Base-by-base conservation (phyloP, 1,284 basidiomycete genomes). In the Papiliotrema fonsecae region DNA sequence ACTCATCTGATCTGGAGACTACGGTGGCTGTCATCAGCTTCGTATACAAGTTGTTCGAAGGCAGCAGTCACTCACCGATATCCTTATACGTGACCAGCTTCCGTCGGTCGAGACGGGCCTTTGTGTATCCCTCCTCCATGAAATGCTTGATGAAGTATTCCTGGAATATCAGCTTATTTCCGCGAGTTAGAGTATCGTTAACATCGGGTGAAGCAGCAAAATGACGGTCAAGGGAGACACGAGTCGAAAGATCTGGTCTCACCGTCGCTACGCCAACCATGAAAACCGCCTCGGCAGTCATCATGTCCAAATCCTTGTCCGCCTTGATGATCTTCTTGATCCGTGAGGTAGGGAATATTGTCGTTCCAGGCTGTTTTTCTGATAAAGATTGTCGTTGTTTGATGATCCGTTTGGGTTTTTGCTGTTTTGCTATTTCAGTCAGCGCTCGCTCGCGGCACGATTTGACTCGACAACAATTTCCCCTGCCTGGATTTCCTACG, bases 311-410 rank as follows among this genome's bases (percentile, higher is more conserved):
- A 19, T 77, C 76, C 52, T 72, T 71, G 58, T 77, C 76, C 9
- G 74, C 72, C 52, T 75, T 76, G 56, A 76, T 64, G 52, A 77
- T 75, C 54, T 63, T 61, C 56, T 75, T 72, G 11, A 77, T 62
- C 27, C 74, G 61, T n/a, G 67, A 58, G 6, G 70, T 60, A 6
- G 75, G 75, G 45, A 76, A 68, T 5, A 69, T 56, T 3, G 73
- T 72, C 27, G 68, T 73, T 24, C 74, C 74, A 1, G 54, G 47
- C 37, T 58, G 54, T 56, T 72, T 72, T 50, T 72, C 70, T 21
- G 67, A 56, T 9, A 72, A 49, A 2, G 65, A 67, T 58, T 70
- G 66, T 31, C 69, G 64, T 32, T 65, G 62, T 45, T 71, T 71
- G 37, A 60, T 64, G 6, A 65, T 46, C 42, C 63, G 51, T 49